Evolutionary conservation across 2,329 filamentous ascomycete species (phyloP).

Genomic region (Curvularia lunata): DNA sequence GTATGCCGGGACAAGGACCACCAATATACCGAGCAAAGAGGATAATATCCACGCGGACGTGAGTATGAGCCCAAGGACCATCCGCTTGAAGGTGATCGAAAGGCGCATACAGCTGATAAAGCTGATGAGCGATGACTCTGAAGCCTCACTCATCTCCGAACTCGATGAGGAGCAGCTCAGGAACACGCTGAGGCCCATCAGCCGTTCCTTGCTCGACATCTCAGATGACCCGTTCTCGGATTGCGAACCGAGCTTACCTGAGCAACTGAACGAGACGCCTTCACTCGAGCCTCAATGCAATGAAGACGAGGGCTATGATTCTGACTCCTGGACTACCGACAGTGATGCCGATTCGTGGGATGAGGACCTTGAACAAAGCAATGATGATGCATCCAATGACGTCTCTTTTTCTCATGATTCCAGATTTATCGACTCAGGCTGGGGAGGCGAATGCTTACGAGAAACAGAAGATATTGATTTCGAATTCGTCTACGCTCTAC

Average conservation of each 20-base stretch:
- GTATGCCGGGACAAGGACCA: slow-evolving; percentile 50
- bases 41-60: slow-evolving; percentile 4
- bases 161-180: slow-evolving; percentile 46
- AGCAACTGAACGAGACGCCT: slow-evolving; percentile 20
- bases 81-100: slow-evolving; percentile 28
- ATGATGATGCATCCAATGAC: slow-evolving; percentile 67
- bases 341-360: slow-evolving; percentile 49
- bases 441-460: slow-evolving; percentile 85
- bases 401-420: slow-evolving; percentile 63
- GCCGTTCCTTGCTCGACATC: slow-evolving; percentile 45
- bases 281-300: slow-evolving; percentile 5
- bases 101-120: slow-evolving; percentile 30
- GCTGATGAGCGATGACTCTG: slow-evolving; percentile 37
- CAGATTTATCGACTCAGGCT: slow-evolving; percentile 73
- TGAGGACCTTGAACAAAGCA: slow-evolving; percentile 40
- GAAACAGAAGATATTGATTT: slow-evolving; percentile 98
- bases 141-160: slow-evolving; percentile 41
- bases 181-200: slow-evolving; percentile 51
- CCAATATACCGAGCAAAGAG: slow-evolving; percentile 13
- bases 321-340: slow-evolving; percentile 43
- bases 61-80: slow-evolving; percentile 31
- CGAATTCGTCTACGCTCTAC: slow-evolving; percentile 97
- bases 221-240: slow-evolving; percentile 26
- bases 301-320: slow-evolving; percentile 22
- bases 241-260: not conserved